phyloP scores from a whole-genome alignment of 1,284 basidiomycete species.

The Somion occarium region DNA sequence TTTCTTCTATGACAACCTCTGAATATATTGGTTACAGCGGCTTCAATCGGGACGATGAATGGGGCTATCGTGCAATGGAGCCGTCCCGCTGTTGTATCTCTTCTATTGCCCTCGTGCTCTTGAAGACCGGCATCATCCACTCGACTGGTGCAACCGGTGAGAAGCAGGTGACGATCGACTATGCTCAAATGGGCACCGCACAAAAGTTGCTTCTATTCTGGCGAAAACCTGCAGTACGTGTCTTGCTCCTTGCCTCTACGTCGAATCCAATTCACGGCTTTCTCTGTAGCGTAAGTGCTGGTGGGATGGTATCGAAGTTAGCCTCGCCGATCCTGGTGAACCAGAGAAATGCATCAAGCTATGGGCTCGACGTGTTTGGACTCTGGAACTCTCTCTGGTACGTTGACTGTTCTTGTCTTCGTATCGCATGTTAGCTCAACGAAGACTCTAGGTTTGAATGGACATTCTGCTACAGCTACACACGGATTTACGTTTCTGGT shows the following conservation, averaged over 20 bases:
- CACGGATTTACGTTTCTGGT: not conserved
- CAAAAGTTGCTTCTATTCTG: slow-evolving; percentile 98
- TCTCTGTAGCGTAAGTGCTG: slow-evolving; percentile 87
- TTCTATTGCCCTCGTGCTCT: slow-evolving; percentile 93
- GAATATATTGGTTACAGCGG: slow-evolving; percentile 50
- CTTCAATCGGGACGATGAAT: slow-evolving; percentile 93
- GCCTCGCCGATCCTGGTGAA: slow-evolving; percentile 59
- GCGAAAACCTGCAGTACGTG: slow-evolving; percentile 93
- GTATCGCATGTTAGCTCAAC: not conserved
- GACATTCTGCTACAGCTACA: not conserved
- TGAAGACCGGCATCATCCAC: slow-evolving; percentile 96
- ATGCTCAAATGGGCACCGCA: slow-evolving; percentile 92
- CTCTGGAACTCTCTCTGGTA: slow-evolving; percentile 92
- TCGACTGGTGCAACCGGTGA: slow-evolving; percentile 47
- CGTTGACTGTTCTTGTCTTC: slow-evolving; percentile 34
- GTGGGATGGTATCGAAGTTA: slow-evolving; percentile 98
- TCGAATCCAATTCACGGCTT: slow-evolving; percentile 4
- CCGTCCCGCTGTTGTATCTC: slow-evolving; percentile 96
- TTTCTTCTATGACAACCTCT: slow-evolving; percentile 11
- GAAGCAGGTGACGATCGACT: slow-evolving; percentile 76
- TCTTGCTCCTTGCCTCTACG: not conserved
- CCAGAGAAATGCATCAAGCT: slow-evolving; percentile 68
- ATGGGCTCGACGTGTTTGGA: slow-evolving; percentile 99
- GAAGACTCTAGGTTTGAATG: not conserved
- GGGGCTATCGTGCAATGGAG: slow-evolving; percentile 96